Percentiles rank a stretch among this genome's conserved stretches.
Conservation (phyloP, 208 protist species). For the Polymyxa betae region DNA sequence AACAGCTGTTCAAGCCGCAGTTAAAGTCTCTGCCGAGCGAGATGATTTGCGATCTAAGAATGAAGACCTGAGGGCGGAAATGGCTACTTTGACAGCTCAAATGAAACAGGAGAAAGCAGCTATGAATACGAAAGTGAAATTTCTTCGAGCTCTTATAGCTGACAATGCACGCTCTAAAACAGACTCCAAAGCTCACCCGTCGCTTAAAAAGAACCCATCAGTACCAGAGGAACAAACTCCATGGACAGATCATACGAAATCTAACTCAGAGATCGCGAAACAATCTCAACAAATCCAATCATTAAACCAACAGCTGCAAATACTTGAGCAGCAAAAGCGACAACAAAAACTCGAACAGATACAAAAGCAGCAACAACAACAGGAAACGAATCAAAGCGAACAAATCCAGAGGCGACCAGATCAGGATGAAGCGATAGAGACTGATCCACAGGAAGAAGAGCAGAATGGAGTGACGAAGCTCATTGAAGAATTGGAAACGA, state of each 20-base stretch:
- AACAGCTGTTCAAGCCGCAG: background rate
- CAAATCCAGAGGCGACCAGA: no score
- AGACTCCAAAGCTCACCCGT: background rate
- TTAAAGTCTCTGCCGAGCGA: background rate
- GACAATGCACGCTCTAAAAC: background rate
- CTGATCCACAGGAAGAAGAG: no score
- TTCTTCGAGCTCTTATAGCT: background rate
- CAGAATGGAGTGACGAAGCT: slow-evolving; percentile 3
- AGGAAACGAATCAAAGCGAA: no score
- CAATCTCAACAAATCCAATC: no score
- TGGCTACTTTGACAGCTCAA: background rate
- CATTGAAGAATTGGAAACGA: background rate
- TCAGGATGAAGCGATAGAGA: no score
- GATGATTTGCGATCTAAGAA: background rate
- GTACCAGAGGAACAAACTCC: no score
- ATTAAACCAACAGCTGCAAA: no score
- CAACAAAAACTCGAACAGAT: no score
- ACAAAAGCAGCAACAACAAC: no score
- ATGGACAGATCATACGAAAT: no score
- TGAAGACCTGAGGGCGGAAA: background rate
- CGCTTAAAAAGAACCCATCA: background rate
- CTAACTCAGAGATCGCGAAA: no score
- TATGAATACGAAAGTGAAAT: slow-evolving; percentile 2
- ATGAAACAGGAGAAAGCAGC: background rate
- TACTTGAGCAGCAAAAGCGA: no score